Evolutionary conservation across 768 basidiomycete genomes (phyloP), one percentile per base, ranked within the genome.

Genomic region (Naematelia encephala): DNA sequence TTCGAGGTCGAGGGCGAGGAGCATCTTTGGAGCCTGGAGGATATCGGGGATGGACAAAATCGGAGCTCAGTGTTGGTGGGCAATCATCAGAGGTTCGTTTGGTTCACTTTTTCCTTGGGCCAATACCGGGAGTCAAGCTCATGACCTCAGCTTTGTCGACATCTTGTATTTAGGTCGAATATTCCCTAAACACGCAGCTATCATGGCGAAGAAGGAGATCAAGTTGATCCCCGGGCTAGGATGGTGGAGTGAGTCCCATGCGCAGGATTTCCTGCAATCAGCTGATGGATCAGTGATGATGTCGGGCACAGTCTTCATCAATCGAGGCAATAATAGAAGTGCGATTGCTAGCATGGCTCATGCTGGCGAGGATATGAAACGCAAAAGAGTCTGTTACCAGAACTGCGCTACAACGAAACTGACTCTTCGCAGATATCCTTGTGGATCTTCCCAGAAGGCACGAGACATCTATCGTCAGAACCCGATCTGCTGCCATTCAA

Each of bases 391-490:
- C 56, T 47, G 77, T 66, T 13, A 21, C 30, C 49, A 14, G 8
- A 57, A 13, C 19, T n/a, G 49, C 26, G 47, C 16, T 14, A 22
- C 21, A 22, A 29, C 10, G 27, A 22, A 34, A 14, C 30, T 47
- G 28, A 48, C 23, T 25, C 51, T n/a, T 39, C 80, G 44, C 78
- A 84, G 61, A 82, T 88, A 16, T 91, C 90, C 11, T 78, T 97
- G 34, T 93, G 90, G 87, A 86, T 98, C 79, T 98, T 90, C 79
- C 90, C 93, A 0, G 94, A 98, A 79, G 94, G 94, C 28, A 98
- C 94, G 11, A 84, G 94, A 30, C 85, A 89, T 56, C 82, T 83
- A 62, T 82, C 83, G 21, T 81, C 86, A 59, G 77, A 81, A 22
- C 82, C 87, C 8, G 82, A 84, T 47, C 79, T 98, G 73, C 81